phyloP scores from a whole-genome alignment of 768 basidiomycete species.

The Rickenella mellea region DNA sequence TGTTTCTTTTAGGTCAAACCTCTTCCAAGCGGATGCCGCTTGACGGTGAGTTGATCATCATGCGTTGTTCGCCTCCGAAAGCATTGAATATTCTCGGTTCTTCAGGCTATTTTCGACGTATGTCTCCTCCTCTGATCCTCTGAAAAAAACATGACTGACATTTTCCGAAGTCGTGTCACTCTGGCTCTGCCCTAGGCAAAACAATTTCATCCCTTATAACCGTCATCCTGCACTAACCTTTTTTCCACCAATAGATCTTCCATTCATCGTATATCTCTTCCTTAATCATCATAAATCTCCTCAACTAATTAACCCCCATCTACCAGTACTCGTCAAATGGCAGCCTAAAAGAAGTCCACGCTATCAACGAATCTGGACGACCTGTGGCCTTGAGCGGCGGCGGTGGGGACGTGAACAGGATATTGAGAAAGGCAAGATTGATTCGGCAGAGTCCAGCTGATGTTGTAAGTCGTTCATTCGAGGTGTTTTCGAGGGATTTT shows the following conservation, averaged over 20 bases:
- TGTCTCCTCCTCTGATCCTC: slow-evolving; percentile 11
- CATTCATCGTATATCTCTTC: slow-evolving; percentile 12
- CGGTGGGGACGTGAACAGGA: neutral
- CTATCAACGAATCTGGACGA: neutral
- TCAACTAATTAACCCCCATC: neutral
- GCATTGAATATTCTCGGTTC: neutral
- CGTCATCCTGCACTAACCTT: neutral
- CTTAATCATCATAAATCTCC: neutral
- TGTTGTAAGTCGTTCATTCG: neutral
- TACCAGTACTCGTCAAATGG: neutral
- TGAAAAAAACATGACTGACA: slow-evolving; percentile 5
- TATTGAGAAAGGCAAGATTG: neutral
- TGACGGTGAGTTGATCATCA: slow-evolving; percentile 32
- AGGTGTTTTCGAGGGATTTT: neutral
- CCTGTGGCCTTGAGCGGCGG: neutral
- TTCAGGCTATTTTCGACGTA: slow-evolving; percentile 39
- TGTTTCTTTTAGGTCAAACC: slow-evolving; percentile 29
- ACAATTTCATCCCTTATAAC: slow-evolving; percentile 9
- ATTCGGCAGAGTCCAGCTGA: neutral
- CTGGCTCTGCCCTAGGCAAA: slow-evolving; percentile 40
- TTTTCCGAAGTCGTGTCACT: slow-evolving; percentile 33
- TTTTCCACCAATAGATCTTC: slow-evolving; percentile 12
- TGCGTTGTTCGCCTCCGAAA: neutral
- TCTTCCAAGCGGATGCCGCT: slow-evolving; percentile 56
- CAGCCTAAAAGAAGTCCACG: neutral